phyloP scores from a whole-genome alignment of 208 protist genomes.

The Acanthamoeba healyi region DNA sequence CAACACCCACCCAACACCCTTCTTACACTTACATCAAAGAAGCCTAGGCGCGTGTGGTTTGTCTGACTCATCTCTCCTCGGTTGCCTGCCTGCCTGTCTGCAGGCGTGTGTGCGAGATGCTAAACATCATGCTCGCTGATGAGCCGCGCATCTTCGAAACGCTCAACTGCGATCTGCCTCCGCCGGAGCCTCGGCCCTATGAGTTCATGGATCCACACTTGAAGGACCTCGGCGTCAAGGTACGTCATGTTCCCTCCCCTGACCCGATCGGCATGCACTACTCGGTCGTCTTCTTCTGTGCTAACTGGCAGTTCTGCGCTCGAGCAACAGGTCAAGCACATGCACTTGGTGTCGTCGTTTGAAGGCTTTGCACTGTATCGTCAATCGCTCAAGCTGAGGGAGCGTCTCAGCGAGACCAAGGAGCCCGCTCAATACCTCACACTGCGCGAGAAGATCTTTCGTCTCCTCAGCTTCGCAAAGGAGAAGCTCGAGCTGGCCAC shows the following conservation, averaged over 20 bases:
- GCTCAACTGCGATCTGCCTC: constrained; percentile 12
- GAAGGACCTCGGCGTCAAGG: constrained; percentile 29
- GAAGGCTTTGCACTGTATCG: constrained; percentile 56
- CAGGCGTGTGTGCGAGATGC: constrained; percentile 68
- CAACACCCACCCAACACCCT: neutral
- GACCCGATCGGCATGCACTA: neutral
- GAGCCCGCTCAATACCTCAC: constrained; percentile 1
- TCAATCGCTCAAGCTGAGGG: constrained; percentile 9
- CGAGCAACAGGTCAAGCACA: constrained; percentile 19
- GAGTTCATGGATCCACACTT: constrained; percentile 68
- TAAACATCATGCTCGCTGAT: constrained; percentile 67
- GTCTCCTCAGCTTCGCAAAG: constrained; percentile 57
- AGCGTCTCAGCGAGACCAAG: neutral
- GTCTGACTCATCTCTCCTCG: no score
- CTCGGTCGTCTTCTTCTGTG: neutral
- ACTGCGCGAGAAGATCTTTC: constrained; percentile 50
- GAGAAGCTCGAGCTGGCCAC: constrained; percentile 51
- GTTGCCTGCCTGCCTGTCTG: neutral
- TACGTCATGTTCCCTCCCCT: neutral
- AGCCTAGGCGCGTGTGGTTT: no score
- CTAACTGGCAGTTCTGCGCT: neutral
- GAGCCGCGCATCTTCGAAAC: constrained; percentile 64
- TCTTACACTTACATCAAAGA: neutral
- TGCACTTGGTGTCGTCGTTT: constrained; percentile 21
- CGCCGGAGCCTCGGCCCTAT: constrained; percentile 31